Evolutionary conservation across 2,329 filamentous ascomycete genomes (phyloP).

Genomic region (Plenodomus lindquistii): DNA sequence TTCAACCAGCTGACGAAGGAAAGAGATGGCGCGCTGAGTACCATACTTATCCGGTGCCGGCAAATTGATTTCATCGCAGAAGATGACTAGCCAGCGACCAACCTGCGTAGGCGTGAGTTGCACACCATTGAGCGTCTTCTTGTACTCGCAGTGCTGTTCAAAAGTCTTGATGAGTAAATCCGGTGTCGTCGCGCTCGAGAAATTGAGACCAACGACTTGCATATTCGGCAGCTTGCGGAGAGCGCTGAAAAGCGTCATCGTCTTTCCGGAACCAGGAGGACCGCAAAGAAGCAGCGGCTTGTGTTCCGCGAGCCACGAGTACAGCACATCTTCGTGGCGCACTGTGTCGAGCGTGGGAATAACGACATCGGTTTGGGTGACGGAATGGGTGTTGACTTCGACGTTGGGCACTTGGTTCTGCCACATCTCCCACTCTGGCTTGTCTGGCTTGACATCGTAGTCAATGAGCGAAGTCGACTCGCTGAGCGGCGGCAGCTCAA

Average conservation of each 20-base stretch:
- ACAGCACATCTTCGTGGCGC: slow-evolving; percentile 97
- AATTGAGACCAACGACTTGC: slow-evolving; percentile 99
- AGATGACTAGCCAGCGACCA: slow-evolving; percentile 95
- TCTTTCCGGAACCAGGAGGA: slow-evolving; percentile 98
- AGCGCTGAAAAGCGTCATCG: slow-evolving; percentile 98
- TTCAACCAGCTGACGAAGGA: slow-evolving; percentile 94
- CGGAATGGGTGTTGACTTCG: slow-evolving; percentile 97
- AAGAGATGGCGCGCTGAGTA: slow-evolving; percentile 95
- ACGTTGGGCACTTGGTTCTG: slow-evolving; percentile 91
- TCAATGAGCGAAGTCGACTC: slow-evolving; percentile 88
- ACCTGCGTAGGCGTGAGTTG: slow-evolving; percentile 96
- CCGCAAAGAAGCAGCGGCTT: slow-evolving; percentile 96
- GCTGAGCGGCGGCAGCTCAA: slow-evolving; percentile 80
- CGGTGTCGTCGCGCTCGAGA: slow-evolving; percentile 96
- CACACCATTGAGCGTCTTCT: slow-evolving; percentile 95
- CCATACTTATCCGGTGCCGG: slow-evolving; percentile 97
- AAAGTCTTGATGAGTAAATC: slow-evolving; percentile 99
- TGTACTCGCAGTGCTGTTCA: slow-evolving; percentile 99
- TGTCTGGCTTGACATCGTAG: slow-evolving; percentile 86
- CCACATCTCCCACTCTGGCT: slow-evolving; percentile 89
- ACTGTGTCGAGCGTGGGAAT: slow-evolving; percentile 98
- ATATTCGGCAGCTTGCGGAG: slow-evolving; percentile 96
- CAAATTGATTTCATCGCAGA: slow-evolving; percentile 99
- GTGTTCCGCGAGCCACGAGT: slow-evolving; percentile 98
- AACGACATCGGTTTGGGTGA: slow-evolving; percentile 97